Conservation (phyloP, 805 yeast genomes). For the Starmerella kuoi region DNA sequence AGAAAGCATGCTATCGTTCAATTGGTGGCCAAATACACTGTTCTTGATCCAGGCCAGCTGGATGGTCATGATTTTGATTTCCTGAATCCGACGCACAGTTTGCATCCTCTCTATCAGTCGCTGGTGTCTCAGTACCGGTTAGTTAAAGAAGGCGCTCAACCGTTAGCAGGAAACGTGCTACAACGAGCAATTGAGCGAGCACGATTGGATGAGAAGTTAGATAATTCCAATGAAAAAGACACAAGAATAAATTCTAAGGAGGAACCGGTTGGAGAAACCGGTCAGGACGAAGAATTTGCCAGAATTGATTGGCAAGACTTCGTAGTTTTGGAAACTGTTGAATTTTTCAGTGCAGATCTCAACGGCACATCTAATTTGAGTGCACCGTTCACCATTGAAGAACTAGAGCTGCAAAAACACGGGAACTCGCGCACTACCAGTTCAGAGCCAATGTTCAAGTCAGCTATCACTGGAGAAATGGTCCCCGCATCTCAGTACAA, state of each 20-base stretch:
- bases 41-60: conserved; percentile 41
- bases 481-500: conserved; percentile 57
- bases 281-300: not conserved
- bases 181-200: conserved; percentile 13
- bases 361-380: conserved; percentile 37
- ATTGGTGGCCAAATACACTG: conserved; percentile 56
- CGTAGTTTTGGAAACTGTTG: conserved; percentile 53
- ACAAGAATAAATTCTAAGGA: conserved; percentile 28
- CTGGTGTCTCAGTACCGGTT: conserved; percentile 46
- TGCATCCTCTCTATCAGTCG: conserved; percentile 39
- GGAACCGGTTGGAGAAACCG: conserved; percentile 20
- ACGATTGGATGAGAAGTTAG: conserved; percentile 23
- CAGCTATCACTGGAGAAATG: conserved; percentile 67
- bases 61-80: conserved; percentile 45
- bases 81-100: conserved; percentile 45
- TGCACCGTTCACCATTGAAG: conserved; percentile 17
- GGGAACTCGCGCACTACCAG: not conserved
- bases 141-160: conserved; percentile 26
- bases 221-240: no score
- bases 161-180: conserved; percentile 20
- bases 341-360: conserved; percentile 32
- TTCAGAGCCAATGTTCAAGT: conserved; percentile 37
- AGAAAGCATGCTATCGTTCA: conserved; percentile 60
- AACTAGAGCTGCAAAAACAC: conserved; percentile 4
- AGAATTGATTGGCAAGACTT: conserved; percentile 85